phyloP scores from a whole-genome alignment of 768 basidiomycete genomes.

The Lactarius evosmus region DNA sequence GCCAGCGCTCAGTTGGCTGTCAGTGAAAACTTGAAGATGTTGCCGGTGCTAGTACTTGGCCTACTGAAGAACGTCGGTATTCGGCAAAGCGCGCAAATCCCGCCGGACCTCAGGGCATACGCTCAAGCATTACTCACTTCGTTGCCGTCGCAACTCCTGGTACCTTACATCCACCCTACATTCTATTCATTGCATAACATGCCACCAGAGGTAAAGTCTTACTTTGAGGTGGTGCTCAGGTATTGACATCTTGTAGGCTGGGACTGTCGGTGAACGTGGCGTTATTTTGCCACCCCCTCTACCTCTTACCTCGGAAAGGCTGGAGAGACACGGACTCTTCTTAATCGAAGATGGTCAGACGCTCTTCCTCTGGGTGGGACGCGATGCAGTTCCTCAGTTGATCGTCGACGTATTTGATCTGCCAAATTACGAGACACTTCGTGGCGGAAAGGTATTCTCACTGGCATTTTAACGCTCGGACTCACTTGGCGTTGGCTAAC shows the following conservation, averaged over 20 bases:
- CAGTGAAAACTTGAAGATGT: constrained; percentile 90
- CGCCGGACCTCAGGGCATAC: constrained; percentile 93
- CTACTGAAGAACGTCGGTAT: constrained; percentile 95
- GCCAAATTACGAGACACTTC: constrained; percentile 80
- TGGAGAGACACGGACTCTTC: constrained; percentile 94
- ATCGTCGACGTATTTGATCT: constrained; percentile 93
- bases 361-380: constrained; percentile 97
- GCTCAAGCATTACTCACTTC: constrained; percentile 90
- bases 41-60: constrained; percentile 87
- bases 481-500: not conserved
- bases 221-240: not conserved
- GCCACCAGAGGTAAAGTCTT: constrained; percentile 70
- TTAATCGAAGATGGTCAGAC: constrained; percentile 97
- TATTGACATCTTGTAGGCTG: constrained; percentile 52
- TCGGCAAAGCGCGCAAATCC: constrained; percentile 94
- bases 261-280: constrained; percentile 86
- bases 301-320: constrained; percentile 89
- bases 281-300: constrained; percentile 84
- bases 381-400: constrained; percentile 95
- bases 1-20: constrained; percentile 92
- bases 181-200: constrained; percentile 98
- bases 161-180: constrained; percentile 91
- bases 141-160: constrained; percentile 82
- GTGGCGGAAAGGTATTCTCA: constrained; percentile 79
- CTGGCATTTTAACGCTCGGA: not conserved